Evolutionary conservation across 768 basidiomycete species (phyloP).

Genomic region (Suillus placidus): DNA sequence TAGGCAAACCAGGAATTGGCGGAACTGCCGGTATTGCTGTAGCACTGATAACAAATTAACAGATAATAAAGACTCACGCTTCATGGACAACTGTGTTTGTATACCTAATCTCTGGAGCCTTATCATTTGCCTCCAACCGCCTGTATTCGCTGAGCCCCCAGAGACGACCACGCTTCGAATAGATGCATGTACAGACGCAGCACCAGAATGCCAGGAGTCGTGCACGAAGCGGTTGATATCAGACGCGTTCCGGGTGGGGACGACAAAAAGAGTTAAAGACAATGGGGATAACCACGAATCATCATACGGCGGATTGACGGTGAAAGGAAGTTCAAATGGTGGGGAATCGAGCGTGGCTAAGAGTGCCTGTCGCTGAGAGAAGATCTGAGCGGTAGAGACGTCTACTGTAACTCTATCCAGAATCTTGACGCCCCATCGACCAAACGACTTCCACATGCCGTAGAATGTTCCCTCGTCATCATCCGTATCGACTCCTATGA

Average conservation of each 20-base stretch:
- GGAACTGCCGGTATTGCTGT: slow-evolving; percentile 50
- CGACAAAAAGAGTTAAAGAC: slow-evolving; percentile 51
- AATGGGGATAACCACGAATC: slow-evolving; percentile 60
- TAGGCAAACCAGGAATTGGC: slow-evolving; percentile 64
- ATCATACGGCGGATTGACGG: slow-evolving; percentile 38
- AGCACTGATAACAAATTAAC: not conserved
- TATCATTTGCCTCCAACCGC: slow-evolving; percentile 50
- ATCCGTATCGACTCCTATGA: slow-evolving; percentile 56
- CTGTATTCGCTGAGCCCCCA: slow-evolving; percentile 49
- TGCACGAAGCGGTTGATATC: slow-evolving; percentile 52
- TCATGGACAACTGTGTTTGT: slow-evolving; percentile 48
- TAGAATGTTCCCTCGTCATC: slow-evolving; percentile 46
- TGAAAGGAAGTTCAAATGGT: slow-evolving; percentile 59
- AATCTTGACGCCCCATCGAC: slow-evolving; percentile 63
- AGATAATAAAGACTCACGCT: slow-evolving; percentile 46
- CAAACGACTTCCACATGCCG: slow-evolving; percentile 65
- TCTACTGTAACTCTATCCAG: slow-evolving; percentile 60
- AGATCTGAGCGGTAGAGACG: slow-evolving; percentile 52
- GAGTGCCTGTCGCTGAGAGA: slow-evolving; percentile 39
- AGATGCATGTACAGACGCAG: slow-evolving; percentile 45
- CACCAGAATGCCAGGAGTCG: slow-evolving; percentile 60
- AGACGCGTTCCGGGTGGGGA: slow-evolving; percentile 55
- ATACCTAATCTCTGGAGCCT: slow-evolving; percentile 47
- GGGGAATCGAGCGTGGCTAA: slow-evolving; percentile 52
- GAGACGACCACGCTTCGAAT: slow-evolving; percentile 48